Evolutionary conservation across 345 rosid species (phyloP), one percentile per base, ranked within the genome.

Genomic region (Alliaria petiolata): DNA sequence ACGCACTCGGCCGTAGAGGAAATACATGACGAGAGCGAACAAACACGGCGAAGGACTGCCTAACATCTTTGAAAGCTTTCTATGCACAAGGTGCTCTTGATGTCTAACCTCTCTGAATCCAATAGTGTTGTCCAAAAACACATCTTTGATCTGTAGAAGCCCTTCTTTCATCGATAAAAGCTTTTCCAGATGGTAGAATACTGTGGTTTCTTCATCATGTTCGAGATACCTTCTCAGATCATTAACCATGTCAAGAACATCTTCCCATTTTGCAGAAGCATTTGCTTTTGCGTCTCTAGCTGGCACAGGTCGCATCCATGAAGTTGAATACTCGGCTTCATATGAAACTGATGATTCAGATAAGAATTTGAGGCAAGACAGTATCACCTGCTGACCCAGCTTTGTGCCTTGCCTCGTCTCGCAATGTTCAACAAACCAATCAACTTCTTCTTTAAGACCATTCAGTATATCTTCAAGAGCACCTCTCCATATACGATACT

Each of bases 111-210:
- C 93, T 76, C 82, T 82, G 72, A 80, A 93, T 51, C 93, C 93
- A 72, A 85, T 81, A 59, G 75, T 69, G 53, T 79, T 88, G 26
- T 88, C 93, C n/a, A 86, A 61, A 62, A 72, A 65, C 55, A 93
- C 90, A 74, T 87, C 85, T 76, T 72, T 88, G 73, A 90, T 82
- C 57, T 90, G 92, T 52, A 74, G 53, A 62, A 87, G 66, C 34
- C 97, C 98, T 87, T 90, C 97, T 82, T 87, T 90, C 93, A 93
- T 93, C 28, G 73, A 85, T 57, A 80, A 77, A 28, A 90, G 89
- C 81, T 88, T 93, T 0, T 65, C 74, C 44, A 83, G 52, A 56
- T 90, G 89, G 73, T 84, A 79, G 19, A 80, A 74, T 58, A 78
- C 53, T 22, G 31, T 62, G 17, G 13, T 54, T 3, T 49, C 57